A percentile compares a stretch with the other conserved stretches of the same genome.
phyloP scores from a whole-genome alignment of 2,329 filamentous ascomycete species.

The Ilyonectria mors-panacis region DNA sequence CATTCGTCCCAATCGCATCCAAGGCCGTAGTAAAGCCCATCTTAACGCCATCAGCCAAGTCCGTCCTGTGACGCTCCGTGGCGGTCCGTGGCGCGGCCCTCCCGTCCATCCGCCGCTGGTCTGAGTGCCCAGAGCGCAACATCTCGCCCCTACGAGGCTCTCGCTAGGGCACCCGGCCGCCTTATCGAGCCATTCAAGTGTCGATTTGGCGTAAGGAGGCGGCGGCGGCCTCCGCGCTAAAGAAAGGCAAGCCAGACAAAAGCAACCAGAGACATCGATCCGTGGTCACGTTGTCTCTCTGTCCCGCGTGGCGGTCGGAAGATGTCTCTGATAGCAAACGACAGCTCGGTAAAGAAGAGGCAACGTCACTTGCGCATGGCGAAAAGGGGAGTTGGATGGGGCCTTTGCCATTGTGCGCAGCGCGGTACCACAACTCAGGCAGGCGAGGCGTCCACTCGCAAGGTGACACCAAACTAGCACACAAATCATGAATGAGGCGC shows the following conservation, averaged over 20 bases:
- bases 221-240: slow-evolving; percentile 13
- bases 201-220: background rate
- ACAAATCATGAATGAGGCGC: slow-evolving; percentile 8
- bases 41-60: slow-evolving; percentile 13
- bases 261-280: background rate
- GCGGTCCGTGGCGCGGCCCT: slow-evolving; percentile 45
- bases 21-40: background rate
- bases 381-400: background rate
- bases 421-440: background rate
- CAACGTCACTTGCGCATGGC: slow-evolving; percentile 26
- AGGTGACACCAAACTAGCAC: background rate
- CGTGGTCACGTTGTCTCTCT: slow-evolving; percentile 27
- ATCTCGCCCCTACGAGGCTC: slow-evolving; percentile 7
- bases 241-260: background rate
- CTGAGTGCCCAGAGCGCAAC: background rate
- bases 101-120: slow-evolving; percentile 27
- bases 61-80: slow-evolving; percentile 40
- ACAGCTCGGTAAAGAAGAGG: slow-evolving; percentile 1
- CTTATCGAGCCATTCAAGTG: slow-evolving; percentile 7
- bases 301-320: slow-evolving; percentile 20
- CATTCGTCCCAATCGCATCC: slow-evolving; percentile 7
- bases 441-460: background rate
- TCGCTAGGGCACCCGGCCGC: background rate
- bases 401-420: background rate
- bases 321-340: slow-evolving; percentile 14